Evolutionary conservation across 176 grass and related monocot species (phyloP), one percentile per base, ranked within the genome.

Genomic region (Cenchrus fungigraminus): DNA sequence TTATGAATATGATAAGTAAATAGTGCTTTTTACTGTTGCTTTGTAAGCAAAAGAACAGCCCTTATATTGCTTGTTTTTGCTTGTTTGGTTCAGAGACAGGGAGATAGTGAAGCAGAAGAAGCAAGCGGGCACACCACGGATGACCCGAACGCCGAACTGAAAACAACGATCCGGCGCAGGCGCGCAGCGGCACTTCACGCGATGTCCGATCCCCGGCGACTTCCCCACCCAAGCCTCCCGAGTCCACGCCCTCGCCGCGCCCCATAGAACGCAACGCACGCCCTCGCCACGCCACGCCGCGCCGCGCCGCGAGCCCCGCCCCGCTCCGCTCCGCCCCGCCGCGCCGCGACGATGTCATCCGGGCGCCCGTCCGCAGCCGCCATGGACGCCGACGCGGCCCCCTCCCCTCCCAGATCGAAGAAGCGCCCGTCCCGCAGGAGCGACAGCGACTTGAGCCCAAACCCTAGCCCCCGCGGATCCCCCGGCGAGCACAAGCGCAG

Each of bases 331-430:
- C 0, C 49, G 34, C 46, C 55, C 3, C 45, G 28, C 63, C 76
- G 29, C 52, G 49, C 45, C 82, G 50, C 20, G 68, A 64, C 53
- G 82, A 78, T 86, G 73, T 76, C 84, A 15, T 58, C 83, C 72
- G 69, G 80, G 34, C 64, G 71, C 9, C 78, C 83, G 32, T 37
- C 67, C 66, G 66, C 44, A 37, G 67, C 79, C 74, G 58, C 84
- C 88, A 86, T 90, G 88, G 74, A 79, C 31, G 84, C 59, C 57
- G 83, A 62, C 56, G 37, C 82, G 42, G 31, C 42, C 42, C 79
- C 65, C 6, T 83, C 74, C 43, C 74, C 49, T 7, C 10, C 42
- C 65, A 82, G 84, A 20, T 83, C 84, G 29, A 83, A 49, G 79
- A 86, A 72, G 83, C 83, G 73, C 65, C 22, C 79, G 47, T 73